A percentile compares a stretch with the other conserved stretches of the same genome.
These are phyloP conservation scores for Lentinula raphanica DNA, from an alignment of 768 basidiomycete species.

Conservation along the genomic window DNA sequence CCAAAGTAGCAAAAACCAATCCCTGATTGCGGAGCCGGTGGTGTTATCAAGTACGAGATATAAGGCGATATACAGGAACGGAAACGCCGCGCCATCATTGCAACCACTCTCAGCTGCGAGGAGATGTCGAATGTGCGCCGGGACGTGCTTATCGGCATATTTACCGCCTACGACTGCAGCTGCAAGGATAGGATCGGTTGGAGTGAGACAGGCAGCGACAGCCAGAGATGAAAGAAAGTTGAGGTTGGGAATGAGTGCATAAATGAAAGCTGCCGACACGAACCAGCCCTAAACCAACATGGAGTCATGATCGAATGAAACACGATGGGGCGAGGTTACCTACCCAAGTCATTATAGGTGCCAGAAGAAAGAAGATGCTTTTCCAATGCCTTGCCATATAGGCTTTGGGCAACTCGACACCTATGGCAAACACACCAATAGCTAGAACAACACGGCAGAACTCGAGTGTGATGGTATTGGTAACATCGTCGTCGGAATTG, in stretches of 20 bases:
- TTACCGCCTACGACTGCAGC: constrained; percentile 92
- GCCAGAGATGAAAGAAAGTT: constrained; percentile 86
- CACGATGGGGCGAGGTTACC: background rate
- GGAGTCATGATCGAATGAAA: constrained; percentile 9
- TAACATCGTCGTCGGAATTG: constrained; percentile 33
- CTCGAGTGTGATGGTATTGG: constrained; percentile 85
- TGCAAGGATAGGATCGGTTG: constrained; percentile 92
- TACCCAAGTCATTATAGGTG: constrained; percentile 82
- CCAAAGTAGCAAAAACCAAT: constrained; percentile 89
- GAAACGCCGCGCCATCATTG: constrained; percentile 97
- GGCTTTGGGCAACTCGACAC: constrained; percentile 88
- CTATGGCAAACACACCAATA: constrained; percentile 96
- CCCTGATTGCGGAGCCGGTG: constrained; percentile 60
- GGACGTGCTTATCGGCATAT: constrained; percentile 97
- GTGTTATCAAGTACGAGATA: constrained; percentile 75
- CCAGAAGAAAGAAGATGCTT: constrained; percentile 78
- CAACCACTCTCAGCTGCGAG: constrained; percentile 80
- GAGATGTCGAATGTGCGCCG: constrained; percentile 66
- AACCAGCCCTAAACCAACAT: constrained; percentile 74
- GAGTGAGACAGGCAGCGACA: constrained; percentile 88
- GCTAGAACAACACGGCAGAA: constrained; percentile 90
- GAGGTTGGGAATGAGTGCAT: constrained; percentile 83
- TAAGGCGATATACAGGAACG: constrained; percentile 85
- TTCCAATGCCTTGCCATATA: constrained; percentile 94
- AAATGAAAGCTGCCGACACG: constrained; percentile 87